Percentiles rank a stretch among this genome's conserved stretches.
These are phyloP conservation scores for Begonia loranthoides DNA, from an alignment of 306 rosid species.

Conservation along the genomic window DNA sequence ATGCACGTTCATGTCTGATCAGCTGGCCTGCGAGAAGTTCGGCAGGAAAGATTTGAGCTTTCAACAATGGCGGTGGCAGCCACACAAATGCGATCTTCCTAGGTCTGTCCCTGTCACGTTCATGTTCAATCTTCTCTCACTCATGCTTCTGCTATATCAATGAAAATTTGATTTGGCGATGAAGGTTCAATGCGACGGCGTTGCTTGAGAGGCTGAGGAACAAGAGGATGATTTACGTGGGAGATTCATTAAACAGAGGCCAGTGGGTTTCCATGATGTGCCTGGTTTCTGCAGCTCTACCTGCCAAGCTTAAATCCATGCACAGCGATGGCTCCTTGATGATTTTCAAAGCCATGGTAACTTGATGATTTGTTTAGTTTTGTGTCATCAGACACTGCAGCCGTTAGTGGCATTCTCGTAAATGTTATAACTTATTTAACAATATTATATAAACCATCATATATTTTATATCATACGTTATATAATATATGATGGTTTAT, in stretches of 20 bases:
- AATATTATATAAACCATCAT: too few species aligned
- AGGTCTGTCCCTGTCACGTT: slow-evolving; percentile 17
- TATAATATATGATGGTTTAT: too few species aligned
- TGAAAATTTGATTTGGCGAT: neutral
- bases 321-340: slow-evolving; percentile 50
- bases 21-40: slow-evolving; percentile 76
- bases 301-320: slow-evolving; percentile 42
- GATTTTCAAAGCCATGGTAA: slow-evolving; percentile 58
- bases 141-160: too few species aligned
- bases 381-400: too few species aligned
- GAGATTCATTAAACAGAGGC: slow-evolving; percentile 83
- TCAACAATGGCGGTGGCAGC: slow-evolving; percentile 77
- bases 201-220: slow-evolving; percentile 63
- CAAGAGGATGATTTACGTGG: slow-evolving; percentile 75
- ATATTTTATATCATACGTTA: too few species aligned
- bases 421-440: too few species aligned
- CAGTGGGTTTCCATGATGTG: slow-evolving; percentile 97
- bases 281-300: slow-evolving; percentile 35
- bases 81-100: slow-evolving; percentile 55
- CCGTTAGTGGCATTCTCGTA: too few species aligned
- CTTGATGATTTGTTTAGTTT: slow-evolving; percentile 1
- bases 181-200: slow-evolving; percentile 77
- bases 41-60: slow-evolving; percentile 60
- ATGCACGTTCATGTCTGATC: slow-evolving; percentile 73
- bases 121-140: too few species aligned